Percentiles rank a stretch among this genome's conserved stretches.
These are phyloP conservation scores for Aspergillus hiratsukae DNA, from an alignment of 2,329 filamentous ascomycete species.

Conservation along the genomic window DNA sequence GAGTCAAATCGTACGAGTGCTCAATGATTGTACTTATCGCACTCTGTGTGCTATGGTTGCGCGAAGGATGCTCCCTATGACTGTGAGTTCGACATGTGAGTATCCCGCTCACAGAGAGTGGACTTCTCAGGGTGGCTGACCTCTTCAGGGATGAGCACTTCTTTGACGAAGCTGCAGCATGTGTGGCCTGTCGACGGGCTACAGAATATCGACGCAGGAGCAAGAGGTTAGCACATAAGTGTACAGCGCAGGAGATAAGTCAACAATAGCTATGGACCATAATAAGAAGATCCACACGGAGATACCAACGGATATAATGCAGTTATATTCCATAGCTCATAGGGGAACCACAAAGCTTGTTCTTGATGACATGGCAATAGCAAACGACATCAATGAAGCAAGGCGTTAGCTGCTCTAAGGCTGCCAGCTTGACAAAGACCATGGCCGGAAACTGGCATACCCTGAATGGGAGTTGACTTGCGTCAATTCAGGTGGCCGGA, in stretches of 20 bases:
- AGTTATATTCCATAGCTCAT: too few species aligned
- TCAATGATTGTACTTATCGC: background rate
- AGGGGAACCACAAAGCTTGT: too few species aligned
- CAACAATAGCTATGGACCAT: too few species aligned
- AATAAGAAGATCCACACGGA: too few species aligned
- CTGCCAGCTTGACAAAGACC: too few species aligned
- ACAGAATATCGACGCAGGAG: background rate
- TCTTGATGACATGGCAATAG: too few species aligned
- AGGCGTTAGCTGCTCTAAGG: too few species aligned
- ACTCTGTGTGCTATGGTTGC: background rate
- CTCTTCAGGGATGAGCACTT: slow-evolving; percentile 7
- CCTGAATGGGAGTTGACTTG: too few species aligned
- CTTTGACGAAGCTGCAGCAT: slow-evolving; percentile 11
- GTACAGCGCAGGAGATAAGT: background rate
- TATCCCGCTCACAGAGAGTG: background rate
- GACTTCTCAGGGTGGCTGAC: background rate
- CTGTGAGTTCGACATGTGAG: background rate
- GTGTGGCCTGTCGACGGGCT: slow-evolving; percentile 1
- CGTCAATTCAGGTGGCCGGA: too few species aligned
- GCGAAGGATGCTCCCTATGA: background rate
- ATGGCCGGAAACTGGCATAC: too few species aligned
- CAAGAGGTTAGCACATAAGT: background rate
- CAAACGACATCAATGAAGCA: too few species aligned
- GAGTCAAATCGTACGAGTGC: background rate
- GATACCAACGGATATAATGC: too few species aligned